Percentiles rank a stretch among this genome's conserved stretches.
Conservation (phyloP, 768 basidiomycete genomes). For the Lentinula guzmanii region DNA sequence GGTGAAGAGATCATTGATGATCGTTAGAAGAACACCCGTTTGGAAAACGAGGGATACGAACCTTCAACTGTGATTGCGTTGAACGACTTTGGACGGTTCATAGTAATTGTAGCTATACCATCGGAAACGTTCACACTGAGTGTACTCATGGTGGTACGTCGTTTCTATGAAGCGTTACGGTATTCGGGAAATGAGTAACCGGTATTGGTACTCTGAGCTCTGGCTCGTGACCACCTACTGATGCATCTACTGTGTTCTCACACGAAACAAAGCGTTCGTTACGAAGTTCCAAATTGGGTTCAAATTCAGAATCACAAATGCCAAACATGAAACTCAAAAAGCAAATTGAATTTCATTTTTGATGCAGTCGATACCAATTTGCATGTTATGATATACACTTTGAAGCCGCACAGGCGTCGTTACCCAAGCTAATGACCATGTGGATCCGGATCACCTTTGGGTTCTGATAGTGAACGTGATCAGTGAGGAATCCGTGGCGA, state of each 20-base stretch:
- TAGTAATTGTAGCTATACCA: constrained; percentile 63
- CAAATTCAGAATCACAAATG: too few relatives aligned
- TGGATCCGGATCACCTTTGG: constrained; percentile 63
- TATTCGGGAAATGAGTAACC: not conserved
- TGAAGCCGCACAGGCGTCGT: not conserved
- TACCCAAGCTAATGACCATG: constrained; percentile 57
- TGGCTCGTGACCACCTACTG: too few relatives aligned
- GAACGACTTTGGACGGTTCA: constrained; percentile 52
- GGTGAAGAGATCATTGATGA: not conserved
- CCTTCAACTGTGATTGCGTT: constrained; percentile 57
- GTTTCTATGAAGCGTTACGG: not conserved
- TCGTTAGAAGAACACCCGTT: not conserved
- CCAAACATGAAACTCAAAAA: too few relatives aligned
- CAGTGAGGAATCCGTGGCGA: constrained; percentile 9
- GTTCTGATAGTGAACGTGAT: constrained; percentile 40
- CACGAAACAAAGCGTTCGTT: too few relatives aligned
- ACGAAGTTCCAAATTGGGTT: too few relatives aligned
- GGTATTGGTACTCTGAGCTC: not conserved
- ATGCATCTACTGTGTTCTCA: too few relatives aligned
- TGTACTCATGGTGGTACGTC: constrained; percentile 20
- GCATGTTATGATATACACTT: too few relatives aligned
- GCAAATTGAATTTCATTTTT: too few relatives aligned
- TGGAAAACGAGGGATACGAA: constrained; percentile 11
- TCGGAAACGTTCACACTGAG: constrained; percentile 43
- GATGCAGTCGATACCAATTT: too few relatives aligned